phyloP scores from a whole-genome alignment of 139 green algal species.

The Nannochloris sp. region DNA sequence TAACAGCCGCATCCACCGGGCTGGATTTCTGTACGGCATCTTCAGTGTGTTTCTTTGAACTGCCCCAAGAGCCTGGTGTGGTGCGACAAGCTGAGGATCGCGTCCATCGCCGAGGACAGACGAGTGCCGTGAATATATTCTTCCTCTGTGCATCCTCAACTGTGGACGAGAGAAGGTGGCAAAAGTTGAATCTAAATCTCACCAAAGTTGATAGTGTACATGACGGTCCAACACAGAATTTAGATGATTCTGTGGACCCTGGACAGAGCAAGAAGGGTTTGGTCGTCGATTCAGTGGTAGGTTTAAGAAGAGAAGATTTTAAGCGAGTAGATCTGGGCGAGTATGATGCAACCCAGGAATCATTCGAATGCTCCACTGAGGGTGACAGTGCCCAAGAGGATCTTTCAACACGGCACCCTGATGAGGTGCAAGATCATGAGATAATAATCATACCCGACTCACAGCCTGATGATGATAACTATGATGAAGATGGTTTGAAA shows the following conservation, averaged over 20 bases:
- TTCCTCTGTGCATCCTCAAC: slow-evolving; percentile 71
- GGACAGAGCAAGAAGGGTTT: slow-evolving; percentile 1
- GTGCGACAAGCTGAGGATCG: slow-evolving; percentile 82
- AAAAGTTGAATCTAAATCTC: slow-evolving; percentile 11
- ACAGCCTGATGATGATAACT: background rate
- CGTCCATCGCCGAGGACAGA: slow-evolving; percentile 72
- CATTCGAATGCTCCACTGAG: no score
- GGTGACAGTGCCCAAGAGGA: background rate
- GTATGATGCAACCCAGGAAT: no score
- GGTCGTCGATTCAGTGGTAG: no score
- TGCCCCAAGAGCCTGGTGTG: slow-evolving; percentile 38
- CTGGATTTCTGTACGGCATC: slow-evolving; percentile 81
- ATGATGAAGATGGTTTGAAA: background rate
- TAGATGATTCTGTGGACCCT: slow-evolving; percentile 20
- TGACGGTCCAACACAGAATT: background rate
- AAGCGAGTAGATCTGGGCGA: no score
- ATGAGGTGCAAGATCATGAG: background rate
- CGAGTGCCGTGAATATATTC: slow-evolving; percentile 74
- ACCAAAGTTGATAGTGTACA: background rate
- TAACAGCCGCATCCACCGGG: slow-evolving; percentile 82
- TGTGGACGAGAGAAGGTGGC: slow-evolving; percentile 58
- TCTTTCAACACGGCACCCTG: background rate
- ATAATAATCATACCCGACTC: background rate
- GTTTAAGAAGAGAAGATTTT: no score
- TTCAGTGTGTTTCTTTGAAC: slow-evolving; percentile 81